Percentiles rank a stretch among this genome's conserved stretches.
Evolutionary conservation across 345 rosid genomes (phyloP).

Genomic region (Linum tenue): DNA sequence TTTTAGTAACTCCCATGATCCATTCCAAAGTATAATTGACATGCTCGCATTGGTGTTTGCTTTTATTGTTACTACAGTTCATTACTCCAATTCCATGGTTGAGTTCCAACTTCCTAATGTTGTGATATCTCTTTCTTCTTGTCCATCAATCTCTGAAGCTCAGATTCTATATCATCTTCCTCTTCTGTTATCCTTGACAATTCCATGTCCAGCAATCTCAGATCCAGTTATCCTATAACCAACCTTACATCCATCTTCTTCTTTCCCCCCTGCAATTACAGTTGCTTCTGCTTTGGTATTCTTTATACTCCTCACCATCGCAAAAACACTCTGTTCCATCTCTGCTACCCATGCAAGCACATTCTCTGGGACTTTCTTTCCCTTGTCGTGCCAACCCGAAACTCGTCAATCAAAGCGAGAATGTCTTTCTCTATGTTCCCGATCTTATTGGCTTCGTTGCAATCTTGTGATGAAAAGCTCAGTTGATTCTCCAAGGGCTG

Average conservation of each 20-base stretch:
- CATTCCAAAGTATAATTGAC: too few relatives aligned
- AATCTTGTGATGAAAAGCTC: background rate
- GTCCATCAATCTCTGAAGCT: background rate
- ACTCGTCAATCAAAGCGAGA: background rate
- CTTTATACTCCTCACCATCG: background rate
- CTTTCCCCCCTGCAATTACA: background rate
- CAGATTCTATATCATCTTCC: background rate
- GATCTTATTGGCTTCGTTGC: background rate
- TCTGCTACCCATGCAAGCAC: background rate
- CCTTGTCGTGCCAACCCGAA: background rate
- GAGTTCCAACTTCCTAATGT: background rate
- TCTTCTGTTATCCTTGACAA: background rate
- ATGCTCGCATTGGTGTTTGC: too few relatives aligned
- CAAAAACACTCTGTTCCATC: too few relatives aligned
- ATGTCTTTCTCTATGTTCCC: background rate
- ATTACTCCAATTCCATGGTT: too few relatives aligned
- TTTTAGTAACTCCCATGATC: too few relatives aligned
- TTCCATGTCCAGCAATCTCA: background rate
- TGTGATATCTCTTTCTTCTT: background rate
- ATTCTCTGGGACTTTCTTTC: background rate
- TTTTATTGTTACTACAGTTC: too few relatives aligned
- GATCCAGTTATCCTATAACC: background rate
- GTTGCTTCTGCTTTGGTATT: background rate
- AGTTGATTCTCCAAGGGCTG: background rate
- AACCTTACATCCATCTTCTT: background rate